Evolutionary conservation across 1,139 yeast species (phyloP).

Genomic region (Pichia sp.): DNA sequence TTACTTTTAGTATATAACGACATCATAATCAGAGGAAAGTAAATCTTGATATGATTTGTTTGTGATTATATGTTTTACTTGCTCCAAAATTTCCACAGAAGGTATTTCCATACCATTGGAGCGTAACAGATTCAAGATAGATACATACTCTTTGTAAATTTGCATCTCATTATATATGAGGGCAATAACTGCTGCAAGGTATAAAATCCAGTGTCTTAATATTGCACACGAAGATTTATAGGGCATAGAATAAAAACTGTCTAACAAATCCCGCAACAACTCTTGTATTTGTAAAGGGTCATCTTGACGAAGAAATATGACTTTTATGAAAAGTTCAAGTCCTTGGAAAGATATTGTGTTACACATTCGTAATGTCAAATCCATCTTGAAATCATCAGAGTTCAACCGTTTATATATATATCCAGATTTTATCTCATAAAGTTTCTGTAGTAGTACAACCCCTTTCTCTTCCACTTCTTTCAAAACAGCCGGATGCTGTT

Average conservation of each 20-base stretch:
- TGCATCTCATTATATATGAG: conserved; percentile 8
- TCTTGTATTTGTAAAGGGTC: not conserved
- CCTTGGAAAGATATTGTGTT: conserved; percentile 9
- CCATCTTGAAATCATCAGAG: conserved; percentile 14
- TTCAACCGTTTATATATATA: conserved; percentile 7
- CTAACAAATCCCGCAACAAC: conserved; percentile 12
- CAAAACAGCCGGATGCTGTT: not conserved
- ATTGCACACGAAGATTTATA: conserved; percentile 14
- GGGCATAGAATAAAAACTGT: conserved; percentile 14
- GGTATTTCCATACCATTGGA: conserved; percentile 13
- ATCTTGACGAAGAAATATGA: conserved; percentile 13
- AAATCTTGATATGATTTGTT: conserved; percentile 4
- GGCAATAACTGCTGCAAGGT: conserved; percentile 10
- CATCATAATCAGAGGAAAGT: conserved; percentile 5
- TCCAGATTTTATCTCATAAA: not conserved
- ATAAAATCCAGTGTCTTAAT: conserved; percentile 13
- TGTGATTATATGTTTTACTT: conserved; percentile 3
- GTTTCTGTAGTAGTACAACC: conserved; percentile 1
- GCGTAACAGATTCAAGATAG: conserved; percentile 4
- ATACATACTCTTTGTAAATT: conserved; percentile 9
- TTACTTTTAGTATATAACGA: conserved; percentile 7
- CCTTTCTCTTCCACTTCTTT: conserved; percentile 10
- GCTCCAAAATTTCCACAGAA: conserved; percentile 8
- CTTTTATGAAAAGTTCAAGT: conserved; percentile 9
- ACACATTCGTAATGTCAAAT: conserved; percentile 15